Base-by-base conservation (phyloP, 2,329 filamentous ascomycete species). In the Botrytis tulipae region DNA sequence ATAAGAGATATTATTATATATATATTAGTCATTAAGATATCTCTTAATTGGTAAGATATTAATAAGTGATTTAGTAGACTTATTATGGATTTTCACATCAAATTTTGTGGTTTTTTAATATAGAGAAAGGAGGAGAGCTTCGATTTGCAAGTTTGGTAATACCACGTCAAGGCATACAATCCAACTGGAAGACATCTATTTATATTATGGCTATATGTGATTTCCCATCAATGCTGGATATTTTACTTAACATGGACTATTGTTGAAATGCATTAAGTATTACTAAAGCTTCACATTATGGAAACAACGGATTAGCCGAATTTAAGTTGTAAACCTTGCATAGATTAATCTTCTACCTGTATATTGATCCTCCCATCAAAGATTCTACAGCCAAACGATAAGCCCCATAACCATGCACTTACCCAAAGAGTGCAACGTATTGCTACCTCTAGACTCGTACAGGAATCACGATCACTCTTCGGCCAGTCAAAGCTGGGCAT, bases 401-500 rank as follows among this genome's bases (percentile, higher is more conserved):
- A 29, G 51, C 6, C n/a, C 14, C 6, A 54, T 18, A 18, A 14
- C 51, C 51, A 57, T 29, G 25, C 25, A 54, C 10, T 16, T 16
- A n/a, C n/a, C 51, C 29, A 54, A 25, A 54, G 48, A 18, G n/a
- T 57, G 6, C 14, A 57, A 57, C 14, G 6, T 18, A 8, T 3
- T 29, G 14, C 51, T 57, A 57, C n/a, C 51, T 4, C n/a, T 57
- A 5, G 2, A 8, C 8, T n/a, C 14, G 14, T 57, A 29, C n/a
- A 1, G n/a, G 6, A 16, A n/a, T 9, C 3, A 14, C 8, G 22
- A 1, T n/a, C 8, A n/a, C 35, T 3, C 7, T 14, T 5, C 16
- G 3, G 37, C 8, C 35, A 40, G 9, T 68, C 18, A 68, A 22
- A 29, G 54, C 1, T 46, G 25, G 6, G 14, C 10, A 22, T 57